Evolutionary conservation across 106 monocot genomes (phyloP), one percentile per base, ranked within the genome.

Genomic region (Allium fistulosum): DNA sequence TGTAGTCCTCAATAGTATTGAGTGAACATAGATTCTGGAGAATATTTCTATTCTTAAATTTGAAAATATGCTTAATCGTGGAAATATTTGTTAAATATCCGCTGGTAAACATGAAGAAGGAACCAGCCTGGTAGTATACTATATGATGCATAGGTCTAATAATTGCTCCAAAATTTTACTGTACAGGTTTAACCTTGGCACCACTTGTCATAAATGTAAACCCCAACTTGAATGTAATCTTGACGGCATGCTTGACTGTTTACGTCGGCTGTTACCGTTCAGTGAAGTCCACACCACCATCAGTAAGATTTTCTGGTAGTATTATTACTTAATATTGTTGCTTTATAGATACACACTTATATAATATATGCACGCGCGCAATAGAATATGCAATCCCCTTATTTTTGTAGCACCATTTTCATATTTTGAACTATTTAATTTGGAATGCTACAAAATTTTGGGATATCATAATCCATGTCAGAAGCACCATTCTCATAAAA

Each of bases 221-320:
- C 63, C 84, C 97, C 49, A 99, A 99, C 77, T 48, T 92, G 51
- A 99, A 99, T 81, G 97, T 99, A 68, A 81, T 99, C 18, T 66
- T 99, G 75, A 92, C 92, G 66, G 97, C 97, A 79, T 99, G 97
- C 61, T 62, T 99, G 56, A 87, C 92, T 66, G 97, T 99, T 69
- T 99, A 90, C 74, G 97, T 99, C 11, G 97, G 97, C 63, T 99
- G 92, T 64, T 87, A 90, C 51, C 89, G 97, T 15, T 99, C 92
- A 56, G 97, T 99, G 63, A 99, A 99, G 73, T 64, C 89, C 63
- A 92, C 97, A 72, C 89, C 87, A 66, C 97, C 89, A 51, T 73
- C 92, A 14, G 97, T 99, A 65, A 80, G 89, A 69, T 53, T 7
- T 53, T 48, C 48, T 16, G 59, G 14, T 57, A 11, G 28, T 69